Evolutionary conservation across 352 stramenopile genomes (phyloP).

Genomic region (Hyaloperonospora brassicae): DNA sequence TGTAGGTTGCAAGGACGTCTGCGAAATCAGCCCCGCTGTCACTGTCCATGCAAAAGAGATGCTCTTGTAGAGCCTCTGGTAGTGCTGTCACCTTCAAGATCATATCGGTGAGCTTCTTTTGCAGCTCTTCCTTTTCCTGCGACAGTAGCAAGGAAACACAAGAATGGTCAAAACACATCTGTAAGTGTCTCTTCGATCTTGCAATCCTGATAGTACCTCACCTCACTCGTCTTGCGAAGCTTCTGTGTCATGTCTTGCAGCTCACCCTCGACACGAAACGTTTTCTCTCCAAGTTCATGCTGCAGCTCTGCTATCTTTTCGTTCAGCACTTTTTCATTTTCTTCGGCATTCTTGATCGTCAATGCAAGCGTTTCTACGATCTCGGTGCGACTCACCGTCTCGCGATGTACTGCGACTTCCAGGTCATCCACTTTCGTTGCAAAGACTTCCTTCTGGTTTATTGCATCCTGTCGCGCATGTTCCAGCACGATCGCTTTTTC

Average conservation of each 20-base stretch:
- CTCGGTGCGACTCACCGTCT: conserved; percentile 59
- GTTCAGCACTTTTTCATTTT: conserved; percentile 42
- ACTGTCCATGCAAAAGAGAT: conserved; percentile 48
- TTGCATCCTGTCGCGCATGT: conserved; percentile 30
- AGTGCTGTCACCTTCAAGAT: conserved; percentile 67
- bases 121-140: conserved; percentile 73
- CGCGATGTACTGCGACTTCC: conserved; percentile 43
- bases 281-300: conserved; percentile 57
- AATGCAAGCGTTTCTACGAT: conserved; percentile 63
- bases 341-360: conserved; percentile 47
- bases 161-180: background rate
- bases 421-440: conserved; percentile 45
- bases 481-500: conserved; percentile 38
- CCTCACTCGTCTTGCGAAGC: conserved; percentile 60
- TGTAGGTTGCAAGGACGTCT: conserved; percentile 64
- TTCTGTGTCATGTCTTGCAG: conserved; percentile 44
- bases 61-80: conserved; percentile 56
- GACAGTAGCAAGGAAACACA: background rate
- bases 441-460: conserved; percentile 30
- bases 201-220: conserved; percentile 14
- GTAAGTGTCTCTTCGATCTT: background rate
- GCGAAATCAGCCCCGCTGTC: conserved; percentile 52
- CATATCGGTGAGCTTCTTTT: conserved; percentile 73
- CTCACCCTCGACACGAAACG: conserved; percentile 52
- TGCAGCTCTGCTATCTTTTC: conserved; percentile 38